phyloP scores from a whole-genome alignment of 176 grass and related monocot species.

The Oryza meyeriana region DNA sequence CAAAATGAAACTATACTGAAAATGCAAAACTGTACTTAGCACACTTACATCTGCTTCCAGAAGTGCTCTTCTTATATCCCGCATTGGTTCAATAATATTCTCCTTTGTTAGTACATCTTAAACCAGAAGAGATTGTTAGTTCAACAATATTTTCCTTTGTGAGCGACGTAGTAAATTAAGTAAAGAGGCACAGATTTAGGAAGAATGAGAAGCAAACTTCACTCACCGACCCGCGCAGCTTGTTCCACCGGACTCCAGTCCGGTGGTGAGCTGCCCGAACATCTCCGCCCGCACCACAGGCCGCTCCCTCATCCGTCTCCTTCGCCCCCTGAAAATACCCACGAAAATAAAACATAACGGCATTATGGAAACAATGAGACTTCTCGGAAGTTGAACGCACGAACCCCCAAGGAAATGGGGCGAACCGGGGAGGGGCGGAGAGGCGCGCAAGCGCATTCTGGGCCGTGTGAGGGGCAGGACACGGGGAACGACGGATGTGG shows the following conservation, averaged over 20 bases:
- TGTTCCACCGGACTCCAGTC: conserved; percentile 98
- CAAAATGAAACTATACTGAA: background rate
- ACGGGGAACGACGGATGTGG: background rate
- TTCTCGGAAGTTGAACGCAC: background rate
- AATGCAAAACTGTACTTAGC: background rate
- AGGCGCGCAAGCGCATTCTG: background rate
- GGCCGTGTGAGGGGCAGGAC: background rate
- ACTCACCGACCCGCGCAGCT: conserved; percentile 84
- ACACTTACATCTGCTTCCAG: conserved; percentile 81
- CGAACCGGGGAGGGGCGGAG: background rate
- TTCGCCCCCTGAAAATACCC: conserved; percentile 5
- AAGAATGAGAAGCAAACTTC: too few species aligned
- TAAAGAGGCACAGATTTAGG: too few species aligned
- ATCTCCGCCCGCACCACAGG: conserved; percentile 80
- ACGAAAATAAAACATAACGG: background rate
- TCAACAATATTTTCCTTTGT: too few species aligned
- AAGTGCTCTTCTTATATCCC: conserved; percentile 90
- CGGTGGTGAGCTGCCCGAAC: conserved; percentile 91
- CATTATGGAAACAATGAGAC: background rate
- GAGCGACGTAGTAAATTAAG: too few species aligned
- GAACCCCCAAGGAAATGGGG: background rate
- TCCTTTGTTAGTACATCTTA: conserved; percentile 84
- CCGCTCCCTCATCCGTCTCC: conserved; percentile 25
- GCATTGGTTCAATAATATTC: conserved; percentile 79
- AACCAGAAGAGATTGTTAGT: conserved; percentile 22